Base-by-base conservation (phyloP, 345 rosid species). In the Populus deltoides region DNA sequence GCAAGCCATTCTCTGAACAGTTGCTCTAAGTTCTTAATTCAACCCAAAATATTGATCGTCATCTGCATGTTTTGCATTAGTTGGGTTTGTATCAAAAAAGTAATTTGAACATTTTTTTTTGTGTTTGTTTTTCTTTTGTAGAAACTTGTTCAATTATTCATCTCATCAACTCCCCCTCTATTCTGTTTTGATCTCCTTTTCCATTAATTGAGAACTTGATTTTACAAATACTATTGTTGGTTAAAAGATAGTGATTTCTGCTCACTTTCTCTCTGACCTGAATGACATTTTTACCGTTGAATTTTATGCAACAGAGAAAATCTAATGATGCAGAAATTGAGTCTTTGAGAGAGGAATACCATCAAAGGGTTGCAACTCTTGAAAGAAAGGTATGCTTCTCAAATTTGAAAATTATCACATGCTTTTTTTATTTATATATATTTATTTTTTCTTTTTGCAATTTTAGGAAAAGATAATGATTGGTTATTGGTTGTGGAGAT, bases 311-410 rank as follows among this genome's bases (percentile, higher is more conserved):
- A 79, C 94, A 94, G 99, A 90, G 92, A 82, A 94, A 92, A 87
- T 85, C 97, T 72, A 90, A 73, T 78, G 99, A 92, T 57, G 97
- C 96, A 7, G 99, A 97, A 88, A 85, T 97, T 68, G 98, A 97
- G 85, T 89, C 99, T 76, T 85, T 97, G 87, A 89, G 96, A 77
- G 99, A 94, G 87, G 98, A 94, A 87, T 94, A 91, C 85, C 99
- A 94, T 88, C 98, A 97, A 86, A 90, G 97, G 86, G 92, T 94
- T 87, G 90, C 96, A 63, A 87, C 90, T 73, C 95, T 97, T 69
- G 99, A 97, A 88, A 94, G 98, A 78, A 94, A 92, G 97, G 99
- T 92, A 75, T 57, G 61, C n/a, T 41, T 5, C 22, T 36, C 6
- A 20, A 69, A 57, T 24, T 51, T 51, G n/a, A 51, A 51, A 51